Base-by-base conservation (phyloP, 371 early-diverging fungal species). In the Mucor circinelloides region DNA sequence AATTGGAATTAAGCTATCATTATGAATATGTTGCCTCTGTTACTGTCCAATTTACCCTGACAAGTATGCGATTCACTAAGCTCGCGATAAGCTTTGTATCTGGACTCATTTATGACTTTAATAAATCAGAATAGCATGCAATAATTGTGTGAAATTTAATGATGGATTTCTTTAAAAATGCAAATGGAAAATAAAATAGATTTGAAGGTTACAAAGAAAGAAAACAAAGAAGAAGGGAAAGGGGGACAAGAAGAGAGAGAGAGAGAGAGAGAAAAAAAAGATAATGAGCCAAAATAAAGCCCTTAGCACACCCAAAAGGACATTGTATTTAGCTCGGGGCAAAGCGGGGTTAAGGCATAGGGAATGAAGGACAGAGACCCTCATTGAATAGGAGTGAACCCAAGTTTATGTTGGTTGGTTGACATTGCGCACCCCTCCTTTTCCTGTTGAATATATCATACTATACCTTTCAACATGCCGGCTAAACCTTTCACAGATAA, bases 61-160 rank as follows among this genome's bases (percentile, higher is more conserved):
- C 67, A 68, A 72, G 63, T 55, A 78, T 74, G 27, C 78, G 72
- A 56, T 78, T 78, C 65, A 78, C 78, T 63, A 78, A 72, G 68
- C 78, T 74, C 67, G 73, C 68, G 42, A 78, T 78, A 72, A 78
- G 78, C 60, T 78, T 78, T 66, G 78, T 78, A 52, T 78, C 78
- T 64, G 78, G 69, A 62, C 78, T 72, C 78, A 78, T 71, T 67
- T 64, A 69, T 34, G 62, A 62, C 15, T n/a, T 40, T 17, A 9
- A 54, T 23, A 52, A 15, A 52, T 52, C 52, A 52, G 13, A 46
- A 52, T 52, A 52, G 27, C 52, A 52, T 52, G 27, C 52, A 52
- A 52, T 27, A 23, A 52, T 23, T 52, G 52, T 52, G 52, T 52
- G 27, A 13, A 52, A 52, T 52, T 25, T 23, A 4, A 15, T 52